Evolutionary conservation across 305 asterid species (phyloP), one percentile per base, ranked within the genome.

Genomic region (Andrographis paniculata): DNA sequence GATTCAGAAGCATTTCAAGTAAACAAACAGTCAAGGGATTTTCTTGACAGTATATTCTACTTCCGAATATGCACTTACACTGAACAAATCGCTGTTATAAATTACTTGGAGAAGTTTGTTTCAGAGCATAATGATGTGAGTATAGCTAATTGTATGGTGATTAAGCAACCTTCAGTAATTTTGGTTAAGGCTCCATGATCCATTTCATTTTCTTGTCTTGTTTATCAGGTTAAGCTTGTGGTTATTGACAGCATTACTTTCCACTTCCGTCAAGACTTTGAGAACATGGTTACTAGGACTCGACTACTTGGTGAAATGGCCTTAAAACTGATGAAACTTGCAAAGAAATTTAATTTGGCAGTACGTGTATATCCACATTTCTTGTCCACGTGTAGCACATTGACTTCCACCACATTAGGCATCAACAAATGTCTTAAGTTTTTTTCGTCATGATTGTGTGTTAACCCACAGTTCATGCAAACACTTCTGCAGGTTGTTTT

Each of bases 191-290:
- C 19, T 50, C 38, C 14, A 33, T 61, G 31, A 38, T 20, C 21
- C 33, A 52, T 14, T 48, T 58, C 35, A 28, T 36, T 20, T 49
- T 41, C 49, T 62, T 37, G 11, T 20, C 35, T 40, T 31, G 51
- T 74, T 49, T n/a, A n/a, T 45, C 81, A 89, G 98, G 80, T 89
- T 52, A 89, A 83, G 83, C 71, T 70, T 52, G 87, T 89, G 10
- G 55, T 86, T 27, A 68, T 89, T 39, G 98, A 89, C 60, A 89
- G 96, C 79, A 78, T 89, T 41, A 77, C 95, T 44, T 86, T 85
- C 74, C 98, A 86, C 75, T 89, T 89, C 74, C 94, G 96, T 57
- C 94, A 82, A 67, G 92, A 89, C 70, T 89, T 89, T 39, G 95
- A 78, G 66, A 88, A 89, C 72, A 86, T 78, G 98, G 93, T 93